A percentile compares a stretch with the other conserved stretches of the same genome.
phyloP scores from a whole-genome alignment of 768 basidiomycete species.

The Cubamyces lactineus region DNA sequence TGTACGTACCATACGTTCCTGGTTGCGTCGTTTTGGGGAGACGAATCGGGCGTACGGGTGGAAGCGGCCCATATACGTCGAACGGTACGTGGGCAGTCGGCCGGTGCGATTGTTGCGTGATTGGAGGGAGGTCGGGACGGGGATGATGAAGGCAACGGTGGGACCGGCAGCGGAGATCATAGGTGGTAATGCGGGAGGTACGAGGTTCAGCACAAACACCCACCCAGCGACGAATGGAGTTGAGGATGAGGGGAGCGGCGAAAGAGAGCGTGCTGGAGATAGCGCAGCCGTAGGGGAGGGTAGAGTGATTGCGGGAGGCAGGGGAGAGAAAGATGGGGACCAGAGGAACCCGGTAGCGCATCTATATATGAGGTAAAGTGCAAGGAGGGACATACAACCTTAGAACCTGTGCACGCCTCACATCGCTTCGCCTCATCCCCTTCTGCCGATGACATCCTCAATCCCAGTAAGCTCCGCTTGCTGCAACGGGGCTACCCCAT shows the following conservation, averaged over 20 bases:
- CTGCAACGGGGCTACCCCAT: not conserved
- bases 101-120: not conserved
- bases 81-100: slow-evolving; percentile 12
- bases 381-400: slow-evolving; percentile 2
- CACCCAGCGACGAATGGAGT: not conserved
- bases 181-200: not conserved
- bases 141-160: not conserved
- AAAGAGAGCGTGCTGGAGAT: not conserved
- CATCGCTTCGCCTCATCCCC: not conserved
- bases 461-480: not conserved
- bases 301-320: not conserved
- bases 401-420: not conserved
- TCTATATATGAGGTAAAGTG: not conserved
- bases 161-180: slow-evolving; percentile 1
- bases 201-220: too few relatives aligned
- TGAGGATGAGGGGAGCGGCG: not conserved
- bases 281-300: not conserved
- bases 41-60: slow-evolving; percentile 4
- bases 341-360: not conserved
- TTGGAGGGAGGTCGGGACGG: not conserved
- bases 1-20: not conserved
- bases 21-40: not conserved
- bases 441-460: not conserved
- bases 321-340: not conserved
- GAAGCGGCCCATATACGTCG: slow-evolving; percentile 5